phyloP scores from a whole-genome alignment of 2,329 filamentous ascomycete species.

The Coniochaeta sp. region DNA sequence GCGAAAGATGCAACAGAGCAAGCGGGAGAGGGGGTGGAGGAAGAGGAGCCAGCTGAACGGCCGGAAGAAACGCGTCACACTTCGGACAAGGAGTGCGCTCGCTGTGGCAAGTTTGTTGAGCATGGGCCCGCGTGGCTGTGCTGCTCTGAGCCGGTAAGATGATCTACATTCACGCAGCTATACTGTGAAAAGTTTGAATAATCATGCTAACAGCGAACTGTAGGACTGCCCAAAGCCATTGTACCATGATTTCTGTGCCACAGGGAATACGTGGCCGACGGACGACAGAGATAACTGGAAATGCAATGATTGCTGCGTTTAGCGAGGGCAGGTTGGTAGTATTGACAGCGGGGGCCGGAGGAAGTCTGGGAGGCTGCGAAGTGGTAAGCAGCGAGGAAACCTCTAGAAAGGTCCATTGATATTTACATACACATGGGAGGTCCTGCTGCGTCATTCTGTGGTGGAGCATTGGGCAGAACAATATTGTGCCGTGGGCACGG shows the following conservation, averaged over 20 bases:
- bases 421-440: neutral
- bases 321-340: neutral
- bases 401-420: neutral
- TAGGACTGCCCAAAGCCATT: conserved; percentile 35
- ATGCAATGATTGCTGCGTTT: conserved; percentile 10
- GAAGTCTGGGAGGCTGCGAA: neutral
- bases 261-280: conserved; percentile 26
- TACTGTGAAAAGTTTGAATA: conserved; percentile 8
- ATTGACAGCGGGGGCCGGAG: neutral
- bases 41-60: conserved; percentile 16
- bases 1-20: conserved; percentile 15
- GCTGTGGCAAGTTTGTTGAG: conserved; percentile 40
- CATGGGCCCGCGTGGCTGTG: conserved; percentile 37
- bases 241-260: conserved; percentile 41
- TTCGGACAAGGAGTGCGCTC: conserved; percentile 30
- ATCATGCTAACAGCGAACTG: neutral
- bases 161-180: neutral
- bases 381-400: neutral
- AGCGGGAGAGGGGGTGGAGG: neutral
- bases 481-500: neutral
- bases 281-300: conserved; percentile 18
- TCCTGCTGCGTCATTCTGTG: neutral
- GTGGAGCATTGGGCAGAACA: neutral
- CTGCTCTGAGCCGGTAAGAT: conserved; percentile 41
- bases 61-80: conserved; percentile 12